These are phyloP conservation scores for Austroboletus niveus DNA, from an alignment of 1,284 basidiomycete genomes.

Conservation along the genomic window DNA sequence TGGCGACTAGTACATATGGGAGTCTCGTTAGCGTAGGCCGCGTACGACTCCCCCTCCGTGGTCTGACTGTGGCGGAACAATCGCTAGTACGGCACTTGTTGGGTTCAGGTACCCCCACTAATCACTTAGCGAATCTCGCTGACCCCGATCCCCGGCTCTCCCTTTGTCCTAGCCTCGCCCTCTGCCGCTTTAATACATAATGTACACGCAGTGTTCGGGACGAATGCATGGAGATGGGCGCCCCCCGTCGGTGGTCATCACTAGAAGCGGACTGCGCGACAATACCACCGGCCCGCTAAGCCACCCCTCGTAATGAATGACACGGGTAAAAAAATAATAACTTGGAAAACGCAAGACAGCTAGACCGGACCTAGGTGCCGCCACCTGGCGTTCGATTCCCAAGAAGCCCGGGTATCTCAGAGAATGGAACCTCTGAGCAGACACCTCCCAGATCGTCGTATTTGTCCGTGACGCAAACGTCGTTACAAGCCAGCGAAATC, in stretches of 20 bases:
- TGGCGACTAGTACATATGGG: not conserved
- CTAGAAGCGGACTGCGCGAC: constrained; percentile 10
- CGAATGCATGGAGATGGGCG: too few relatives aligned
- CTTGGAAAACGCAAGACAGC: not conserved
- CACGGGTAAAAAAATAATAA: constrained; percentile 16
- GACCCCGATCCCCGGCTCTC: constrained; percentile 14
- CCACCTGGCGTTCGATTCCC: constrained; percentile 1
- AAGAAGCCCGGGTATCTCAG: constrained; percentile 1
- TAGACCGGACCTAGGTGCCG: constrained; percentile 1
- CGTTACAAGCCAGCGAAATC: constrained; percentile 3
- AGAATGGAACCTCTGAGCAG: constrained; percentile 20
- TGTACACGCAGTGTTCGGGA: not conserved
- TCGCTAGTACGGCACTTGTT: constrained; percentile 20
- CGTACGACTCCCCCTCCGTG: not conserved
- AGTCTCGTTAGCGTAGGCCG: not conserved
- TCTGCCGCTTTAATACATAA: constrained; percentile 16
- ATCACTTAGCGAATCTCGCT: constrained; percentile 23
- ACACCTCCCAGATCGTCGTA: constrained; percentile 17
- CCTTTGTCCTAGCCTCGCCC: not conserved
- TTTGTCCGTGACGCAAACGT: constrained; percentile 1
- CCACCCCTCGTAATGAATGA: constrained; percentile 25
- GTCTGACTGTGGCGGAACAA: constrained; percentile 18
- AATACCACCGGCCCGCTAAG: constrained; percentile 19
- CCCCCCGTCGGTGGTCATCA: too few relatives aligned
- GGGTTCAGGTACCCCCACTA: not conserved